Evolutionary conservation across 2,329 filamentous ascomycete species (phyloP).

Genomic region (Blastomyces percursus): DNA sequence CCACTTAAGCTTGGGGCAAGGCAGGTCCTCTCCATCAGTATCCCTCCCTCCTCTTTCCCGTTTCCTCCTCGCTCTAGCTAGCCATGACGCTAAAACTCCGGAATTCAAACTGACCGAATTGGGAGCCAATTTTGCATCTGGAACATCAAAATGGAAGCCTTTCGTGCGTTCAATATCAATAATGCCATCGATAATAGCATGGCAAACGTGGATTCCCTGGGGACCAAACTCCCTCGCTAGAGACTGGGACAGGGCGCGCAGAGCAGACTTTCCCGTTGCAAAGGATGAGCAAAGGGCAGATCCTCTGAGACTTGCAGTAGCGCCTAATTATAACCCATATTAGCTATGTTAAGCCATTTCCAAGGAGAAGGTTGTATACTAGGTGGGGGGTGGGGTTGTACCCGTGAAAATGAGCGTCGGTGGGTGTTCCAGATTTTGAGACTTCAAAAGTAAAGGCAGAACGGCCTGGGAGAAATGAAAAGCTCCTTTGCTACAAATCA

Average conservation of each 20-base stretch:
- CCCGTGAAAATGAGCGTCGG: slow-evolving; percentile 70
- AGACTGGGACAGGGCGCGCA: slow-evolving; percentile 61
- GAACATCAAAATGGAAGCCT: slow-evolving; percentile 44
- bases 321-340: slow-evolving; percentile 39
- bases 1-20: not conserved
- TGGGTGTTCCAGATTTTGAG: slow-evolving; percentile 48
- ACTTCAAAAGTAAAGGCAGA: slow-evolving; percentile 58
- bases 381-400: not conserved
- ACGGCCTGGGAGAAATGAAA: slow-evolving; percentile 64
- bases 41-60: too few relatives aligned
- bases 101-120: slow-evolving; percentile 51
- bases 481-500: slow-evolving; percentile 43
- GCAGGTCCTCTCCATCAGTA: not conserved
- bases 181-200: slow-evolving; percentile 72
- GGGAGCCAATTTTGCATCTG: slow-evolving; percentile 59
- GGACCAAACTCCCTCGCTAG: slow-evolving; percentile 77
- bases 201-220: slow-evolving; percentile 69
- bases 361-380: not conserved
- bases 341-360: not conserved
- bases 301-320: slow-evolving; percentile 67
- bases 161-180: slow-evolving; percentile 70
- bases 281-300: slow-evolving; percentile 60
- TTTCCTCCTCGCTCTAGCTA: not conserved
- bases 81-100: not conserved
- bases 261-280: slow-evolving; percentile 68